Base-by-base conservation (phyloP, 1,139 yeast genomes). In the Yamadazyma blattariae region DNA sequence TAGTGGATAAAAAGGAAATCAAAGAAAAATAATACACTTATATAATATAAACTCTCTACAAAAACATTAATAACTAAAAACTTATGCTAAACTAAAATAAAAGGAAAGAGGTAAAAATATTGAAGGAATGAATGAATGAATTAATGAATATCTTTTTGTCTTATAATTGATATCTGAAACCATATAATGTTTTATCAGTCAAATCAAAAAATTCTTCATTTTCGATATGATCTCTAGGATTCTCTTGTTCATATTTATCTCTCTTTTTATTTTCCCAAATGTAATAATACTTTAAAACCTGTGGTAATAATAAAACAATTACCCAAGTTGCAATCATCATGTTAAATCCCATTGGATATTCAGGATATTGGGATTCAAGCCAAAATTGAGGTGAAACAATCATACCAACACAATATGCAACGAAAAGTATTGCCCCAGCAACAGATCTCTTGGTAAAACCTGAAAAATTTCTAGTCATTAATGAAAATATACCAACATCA, bases 331-430 rank as follows among this genome's bases (percentile, higher is more conserved):
- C 51, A n/a, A 26, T 26, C 28, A 26, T 26, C 28, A 26, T 26
- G 23, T 46, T 37, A 48, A 55, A 55, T 5, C 59, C 59, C 3
- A 63, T 50, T 37, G 41, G 39, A 32, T 52, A 56, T 10, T 43
- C 34, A 14, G 60, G 60, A 9, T 48, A 55, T 39, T 55, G 54
- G 27, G 36, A 43, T 4, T 43, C 38, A 27, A 48, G 49, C 49
- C 57, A 56, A 14, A 54, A 42, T 32, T 54, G 59, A 4, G 61
- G 60, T 11, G 58, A 56, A 20, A 56, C 52, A 22, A 57, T 53
- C 30, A 56, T 57, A 13, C 56, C 40, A 17, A 56, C 43, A 20
- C 57, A 52, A 31, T 55, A 57, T 2, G 51, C 39, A 1, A 41
- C 46, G 47, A 57, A 50, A 27, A 51, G 46, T 37, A 54, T 37